Conservation (phyloP, 371 early-diverging fungal genomes). For the Gilbertella persicaria region DNA sequence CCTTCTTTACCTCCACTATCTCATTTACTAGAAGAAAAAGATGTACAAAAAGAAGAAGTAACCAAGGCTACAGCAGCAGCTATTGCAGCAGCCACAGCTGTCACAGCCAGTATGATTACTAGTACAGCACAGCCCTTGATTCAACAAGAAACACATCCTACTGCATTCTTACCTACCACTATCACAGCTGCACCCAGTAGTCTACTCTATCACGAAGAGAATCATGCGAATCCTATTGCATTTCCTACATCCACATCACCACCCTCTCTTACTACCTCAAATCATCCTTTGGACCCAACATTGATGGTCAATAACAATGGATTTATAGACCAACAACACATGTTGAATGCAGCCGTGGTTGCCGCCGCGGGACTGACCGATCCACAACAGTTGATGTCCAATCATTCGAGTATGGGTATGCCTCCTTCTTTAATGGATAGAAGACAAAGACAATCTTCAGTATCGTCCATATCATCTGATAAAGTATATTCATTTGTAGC, state of each 20-base stretch:
- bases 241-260: background rate
- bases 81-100: conserved; percentile 8
- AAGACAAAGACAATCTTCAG: conserved; percentile 32
- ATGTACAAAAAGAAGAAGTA: background rate
- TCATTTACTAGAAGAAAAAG: conserved; percentile 25
- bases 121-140: conserved; percentile 18
- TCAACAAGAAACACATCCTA: conserved; percentile 4
- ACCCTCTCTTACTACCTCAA: background rate
- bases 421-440: conserved; percentile 11
- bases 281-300: conserved; percentile 7
- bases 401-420: conserved; percentile 4
- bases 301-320: background rate
- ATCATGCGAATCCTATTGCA: background rate
- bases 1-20: conserved; percentile 39
- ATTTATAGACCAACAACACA: conserved; percentile 9
- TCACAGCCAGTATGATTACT: conserved; percentile 10
- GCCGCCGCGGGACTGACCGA: conserved; percentile 14
- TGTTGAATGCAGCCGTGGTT: conserved; percentile 12
- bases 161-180: conserved; percentile 15
- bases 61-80: conserved; percentile 15
- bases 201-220: conserved; percentile 1
- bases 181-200: background rate
- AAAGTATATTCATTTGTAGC: conserved; percentile 68
- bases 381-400: background rate
- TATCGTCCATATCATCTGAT: conserved; percentile 37